Base-by-base conservation (phyloP, 1,139 yeast species). In the Diutina rugosa region DNA sequence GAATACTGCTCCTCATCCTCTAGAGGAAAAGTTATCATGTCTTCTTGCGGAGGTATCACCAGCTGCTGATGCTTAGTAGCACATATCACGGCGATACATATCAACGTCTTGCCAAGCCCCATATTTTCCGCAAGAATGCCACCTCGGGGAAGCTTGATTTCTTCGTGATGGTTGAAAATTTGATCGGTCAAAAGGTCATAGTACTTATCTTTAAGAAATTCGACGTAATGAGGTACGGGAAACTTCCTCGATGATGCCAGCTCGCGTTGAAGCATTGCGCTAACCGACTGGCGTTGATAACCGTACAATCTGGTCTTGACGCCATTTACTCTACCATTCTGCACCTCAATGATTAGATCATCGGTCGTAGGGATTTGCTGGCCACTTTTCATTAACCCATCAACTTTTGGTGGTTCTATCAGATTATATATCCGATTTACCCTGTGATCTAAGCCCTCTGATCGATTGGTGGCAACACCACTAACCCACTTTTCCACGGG, bases 101-200 rank as follows among this genome's bases (percentile, higher is more conserved):
- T 85, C 51, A 82, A 72, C 0, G 90, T 85, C 64, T 85, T 85
- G 0, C 91, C 91, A 18, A 84, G 68, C 0, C 90, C 91, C 90
- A 85, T 85, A 76, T 84, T 84, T 61, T 85, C 91, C 0, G 89
- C 89, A 12, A 85, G 68, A 1, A 85, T 82, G 0, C 90, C 91
- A 16, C 90, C 90, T 60, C 77, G 67, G 0, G 87, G 84, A 3
- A 80, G 68, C 26, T 63, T 60, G 62, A 74, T 80, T 2, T 67
- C 59, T 29, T 72, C 77, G 0, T 86, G 82, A 3, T 63, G 58
- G 1, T 48, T 30, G 44, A 62, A 65, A 30, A 79, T 65, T 3
- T 61, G 59, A 46, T 71, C 61, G 1, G 61, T 63, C 4, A 65
- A 58, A 0, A 73, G 59, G 61, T 81, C 77, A 59, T 72, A 77